Conservation (phyloP, 495 filamentous ascomycete genomes). For the Oidiodendron maius region DNA sequence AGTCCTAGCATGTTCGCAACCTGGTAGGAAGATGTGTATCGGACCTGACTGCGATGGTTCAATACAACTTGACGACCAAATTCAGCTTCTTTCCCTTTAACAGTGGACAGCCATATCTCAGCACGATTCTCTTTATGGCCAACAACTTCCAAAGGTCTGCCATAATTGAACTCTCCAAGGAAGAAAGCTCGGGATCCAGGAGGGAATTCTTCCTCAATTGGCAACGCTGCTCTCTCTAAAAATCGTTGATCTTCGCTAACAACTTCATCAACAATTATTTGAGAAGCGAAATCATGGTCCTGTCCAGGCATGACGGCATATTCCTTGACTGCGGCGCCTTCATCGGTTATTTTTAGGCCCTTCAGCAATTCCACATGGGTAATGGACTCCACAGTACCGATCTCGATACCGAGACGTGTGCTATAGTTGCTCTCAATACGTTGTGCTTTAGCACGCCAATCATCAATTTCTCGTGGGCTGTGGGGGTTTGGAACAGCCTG, state of each 20-base stretch:
- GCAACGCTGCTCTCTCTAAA: constrained; percentile 76
- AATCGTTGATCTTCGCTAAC: constrained; percentile 89
- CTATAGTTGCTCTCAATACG: constrained; percentile 82
- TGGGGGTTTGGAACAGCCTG: constrained; percentile 53
- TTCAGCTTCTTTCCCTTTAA: constrained; percentile 66
- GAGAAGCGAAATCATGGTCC: constrained; percentile 87
- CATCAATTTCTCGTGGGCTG: constrained; percentile 67
- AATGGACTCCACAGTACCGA: constrained; percentile 80
- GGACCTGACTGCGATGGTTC: constrained; percentile 57
- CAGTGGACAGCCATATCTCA: constrained; percentile 65
- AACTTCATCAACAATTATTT: constrained; percentile 85
- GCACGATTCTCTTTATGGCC: constrained; percentile 67
- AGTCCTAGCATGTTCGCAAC: constrained; percentile 77
- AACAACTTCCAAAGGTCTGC: constrained; percentile 79
- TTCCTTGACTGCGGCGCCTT: constrained; percentile 88
- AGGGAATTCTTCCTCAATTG: constrained; percentile 91
- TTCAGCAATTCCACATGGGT: constrained; percentile 90
- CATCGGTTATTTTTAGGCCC: constrained; percentile 83
- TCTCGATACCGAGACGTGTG: constrained; percentile 82
- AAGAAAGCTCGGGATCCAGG: constrained; percentile 79
- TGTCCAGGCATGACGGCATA: constrained; percentile 84
- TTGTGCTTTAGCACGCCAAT: constrained; percentile 77
- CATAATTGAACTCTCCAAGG: constrained; percentile 92
- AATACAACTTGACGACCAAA: constrained; percentile 70
- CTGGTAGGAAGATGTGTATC: constrained; percentile 79